phyloP scores from a whole-genome alignment of 805 yeast genomes.

The Sugiyamaella qingdaonensis region DNA sequence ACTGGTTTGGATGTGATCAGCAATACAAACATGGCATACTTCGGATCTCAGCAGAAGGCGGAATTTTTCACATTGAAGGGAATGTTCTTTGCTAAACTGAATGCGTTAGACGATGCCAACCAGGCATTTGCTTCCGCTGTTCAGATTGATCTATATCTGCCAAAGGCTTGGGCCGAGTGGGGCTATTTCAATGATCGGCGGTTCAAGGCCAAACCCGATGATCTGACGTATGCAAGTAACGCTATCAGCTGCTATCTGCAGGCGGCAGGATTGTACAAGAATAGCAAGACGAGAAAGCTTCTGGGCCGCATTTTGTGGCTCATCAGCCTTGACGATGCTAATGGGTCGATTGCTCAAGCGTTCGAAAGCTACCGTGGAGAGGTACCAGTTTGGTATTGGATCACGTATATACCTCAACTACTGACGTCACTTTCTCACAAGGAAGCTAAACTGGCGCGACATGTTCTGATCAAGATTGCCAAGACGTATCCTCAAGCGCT shows the following conservation, averaged over 20 bases:
- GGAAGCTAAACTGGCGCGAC: slow-evolving; percentile 86
- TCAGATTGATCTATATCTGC: slow-evolving; percentile 86
- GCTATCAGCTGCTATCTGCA: slow-evolving; percentile 95
- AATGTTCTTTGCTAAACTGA: slow-evolving; percentile 89
- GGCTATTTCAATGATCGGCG: slow-evolving; percentile 90
- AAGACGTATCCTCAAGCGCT: slow-evolving; percentile 96
- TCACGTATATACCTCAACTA: slow-evolving; percentile 91
- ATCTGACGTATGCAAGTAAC: slow-evolving; percentile 80
- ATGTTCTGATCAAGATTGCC: slow-evolving; percentile 84
- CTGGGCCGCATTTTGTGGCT: slow-evolving; percentile 91
- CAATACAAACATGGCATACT: slow-evolving; percentile 91
- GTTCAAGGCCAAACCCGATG: slow-evolving; percentile 76
- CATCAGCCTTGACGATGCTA: slow-evolving; percentile 80
- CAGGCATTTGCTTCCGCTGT: slow-evolving; percentile 98
- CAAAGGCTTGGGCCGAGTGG: slow-evolving; percentile 99
- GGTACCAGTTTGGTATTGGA: slow-evolving; percentile 99
- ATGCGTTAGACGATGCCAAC: slow-evolving; percentile 91
- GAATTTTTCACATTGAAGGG: slow-evolving; percentile 97
- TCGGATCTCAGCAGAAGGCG: slow-evolving; percentile 96
- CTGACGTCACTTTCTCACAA: slow-evolving; percentile 84
- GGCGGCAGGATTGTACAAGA: slow-evolving; percentile 95
- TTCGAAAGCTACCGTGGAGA: slow-evolving; percentile 93
- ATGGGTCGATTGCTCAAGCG: slow-evolving; percentile 76
- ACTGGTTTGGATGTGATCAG: slow-evolving; percentile 97
- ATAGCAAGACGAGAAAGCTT: slow-evolving; percentile 81